Evolutionary conservation across 2,329 filamentous ascomycete species (phyloP), one percentile per base, ranked within the genome.

Genomic region (Thyridium curvatum): DNA sequence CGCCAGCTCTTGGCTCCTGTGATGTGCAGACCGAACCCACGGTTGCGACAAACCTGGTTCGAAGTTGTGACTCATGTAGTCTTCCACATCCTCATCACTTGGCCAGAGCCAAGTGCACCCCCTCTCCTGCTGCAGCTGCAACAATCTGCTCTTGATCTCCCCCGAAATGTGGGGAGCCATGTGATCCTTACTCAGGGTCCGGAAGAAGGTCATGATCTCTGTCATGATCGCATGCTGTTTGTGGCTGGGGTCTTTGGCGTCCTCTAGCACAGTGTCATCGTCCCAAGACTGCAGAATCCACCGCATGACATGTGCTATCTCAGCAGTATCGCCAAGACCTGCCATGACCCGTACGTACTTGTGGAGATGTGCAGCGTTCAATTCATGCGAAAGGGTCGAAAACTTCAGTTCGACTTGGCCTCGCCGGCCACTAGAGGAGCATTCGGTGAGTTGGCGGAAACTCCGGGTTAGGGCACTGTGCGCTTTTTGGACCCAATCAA

Each of bases 331-430:
- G 29, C 71, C 72, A n/a, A 79, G 56, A 38, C 73, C 69, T 1
- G 75, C 82, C 16, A 88, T 62, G 1, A 76, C 69, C 34, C 79
- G 70, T 54, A 88, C 69, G 52, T 85, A 84, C 3, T 66, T 62
- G 48, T 84, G 76, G 2, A 78, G 52, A 30, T 69, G 58, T 15
- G 59, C 58, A 7, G 72, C 68, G 9, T 56, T 55, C 10, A 80
- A 10, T 26, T 26, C 21, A 26, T 26, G 21, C 21, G 10, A 10
- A 6, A 26, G 21, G 21, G 6, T 26, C 10, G 21, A 26, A 26
- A 6, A 10, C 21, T 26, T 26, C 21, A 26, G 10, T 26, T 26
- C 21, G 10, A 10, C 6, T 10, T 10, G 6, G 10, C 21, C 21
- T 26, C 21, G 6, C 21, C 21, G 21, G 6, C 21, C 21, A 26